A percentile compares a stretch with the other conserved stretches of the same genome.
phyloP scores from a whole-genome alignment of 805 yeast species.

The Scheffersomyces coipomensis region DNA sequence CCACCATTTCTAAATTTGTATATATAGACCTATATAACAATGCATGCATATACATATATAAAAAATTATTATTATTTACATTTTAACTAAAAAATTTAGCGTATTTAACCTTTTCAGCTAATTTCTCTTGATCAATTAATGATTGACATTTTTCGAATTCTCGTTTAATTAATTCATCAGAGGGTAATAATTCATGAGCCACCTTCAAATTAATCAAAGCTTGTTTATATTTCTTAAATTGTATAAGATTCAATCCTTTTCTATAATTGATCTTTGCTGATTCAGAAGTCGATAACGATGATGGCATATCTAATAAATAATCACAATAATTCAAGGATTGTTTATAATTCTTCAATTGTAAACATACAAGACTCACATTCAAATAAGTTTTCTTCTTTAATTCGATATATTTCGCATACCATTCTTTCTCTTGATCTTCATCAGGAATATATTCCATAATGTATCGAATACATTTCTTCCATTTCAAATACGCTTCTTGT shows the following conservation, averaged over 20 bases:
- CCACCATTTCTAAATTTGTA: not conserved
- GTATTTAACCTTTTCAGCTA: constrained; percentile 51
- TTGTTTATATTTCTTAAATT: constrained; percentile 44
- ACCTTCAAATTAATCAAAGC: constrained; percentile 47
- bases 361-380: constrained; percentile 57
- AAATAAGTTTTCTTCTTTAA: constrained; percentile 53
- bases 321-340: constrained; percentile 53
- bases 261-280: constrained; percentile 60
- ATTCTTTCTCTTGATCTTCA: constrained; percentile 55
- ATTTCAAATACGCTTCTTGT: constrained; percentile 58
- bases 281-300: constrained; percentile 30
- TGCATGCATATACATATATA: not conserved
- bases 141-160: constrained; percentile 44
- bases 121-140: constrained; percentile 41
- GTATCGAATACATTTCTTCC: constrained; percentile 64
- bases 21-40: constrained; percentile 1
- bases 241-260: constrained; percentile 47
- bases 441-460: constrained; percentile 75
- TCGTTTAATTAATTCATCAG: constrained; percentile 47
- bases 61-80: constrained; percentile 1
- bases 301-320: constrained; percentile 53
- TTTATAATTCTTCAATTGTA: constrained; percentile 49
- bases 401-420: constrained; percentile 47
- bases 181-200: constrained; percentile 45
- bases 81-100: constrained; percentile 57